Conservation (phyloP, 2,329 filamentous ascomycete genomes). For the Tolypocladium album region DNA sequence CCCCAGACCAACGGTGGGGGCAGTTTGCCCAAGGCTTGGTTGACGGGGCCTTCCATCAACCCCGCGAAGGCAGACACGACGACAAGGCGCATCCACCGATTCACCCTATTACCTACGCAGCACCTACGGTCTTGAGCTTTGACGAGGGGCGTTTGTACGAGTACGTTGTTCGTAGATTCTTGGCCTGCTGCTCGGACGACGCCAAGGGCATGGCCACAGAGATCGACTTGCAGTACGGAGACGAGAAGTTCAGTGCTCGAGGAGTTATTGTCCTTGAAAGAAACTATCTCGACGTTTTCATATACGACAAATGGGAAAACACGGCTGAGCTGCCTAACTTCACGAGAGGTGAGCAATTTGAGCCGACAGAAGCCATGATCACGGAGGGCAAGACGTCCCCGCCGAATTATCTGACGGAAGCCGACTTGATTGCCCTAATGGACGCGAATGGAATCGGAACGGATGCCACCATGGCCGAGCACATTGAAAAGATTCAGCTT, state of each 20-base stretch:
- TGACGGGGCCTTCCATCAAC: constrained; percentile 68
- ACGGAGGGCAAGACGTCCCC: constrained; percentile 81
- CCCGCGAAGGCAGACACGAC: constrained; percentile 76
- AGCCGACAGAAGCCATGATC: constrained; percentile 81
- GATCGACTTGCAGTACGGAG: constrained; percentile 73
- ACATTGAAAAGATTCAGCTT: constrained; percentile 91
- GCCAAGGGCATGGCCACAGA: constrained; percentile 80
- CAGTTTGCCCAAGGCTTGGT: constrained; percentile 65
- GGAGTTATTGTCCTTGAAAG: constrained; percentile 77
- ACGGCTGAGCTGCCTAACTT: constrained; percentile 75
- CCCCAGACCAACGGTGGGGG: constrained; percentile 67
- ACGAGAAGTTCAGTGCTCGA: constrained; percentile 70
- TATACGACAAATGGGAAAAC: constrained; percentile 94
- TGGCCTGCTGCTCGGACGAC: constrained; percentile 93
- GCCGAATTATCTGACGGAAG: constrained; percentile 83
- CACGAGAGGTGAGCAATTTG: constrained; percentile 67
- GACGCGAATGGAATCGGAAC: constrained; percentile 98
- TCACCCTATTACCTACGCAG: constrained; percentile 82
- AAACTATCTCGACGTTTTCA: constrained; percentile 92
- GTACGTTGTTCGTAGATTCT: constrained; percentile 81
- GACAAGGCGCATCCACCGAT: constrained; percentile 97
- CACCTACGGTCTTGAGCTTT: constrained; percentile 48
- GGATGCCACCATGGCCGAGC: constrained; percentile 97
- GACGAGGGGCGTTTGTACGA: constrained; percentile 77
- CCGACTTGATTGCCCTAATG: constrained; percentile 92